Base-by-base conservation (phyloP, 345 rosid species). In the Bretschneidera sinensis region DNA sequence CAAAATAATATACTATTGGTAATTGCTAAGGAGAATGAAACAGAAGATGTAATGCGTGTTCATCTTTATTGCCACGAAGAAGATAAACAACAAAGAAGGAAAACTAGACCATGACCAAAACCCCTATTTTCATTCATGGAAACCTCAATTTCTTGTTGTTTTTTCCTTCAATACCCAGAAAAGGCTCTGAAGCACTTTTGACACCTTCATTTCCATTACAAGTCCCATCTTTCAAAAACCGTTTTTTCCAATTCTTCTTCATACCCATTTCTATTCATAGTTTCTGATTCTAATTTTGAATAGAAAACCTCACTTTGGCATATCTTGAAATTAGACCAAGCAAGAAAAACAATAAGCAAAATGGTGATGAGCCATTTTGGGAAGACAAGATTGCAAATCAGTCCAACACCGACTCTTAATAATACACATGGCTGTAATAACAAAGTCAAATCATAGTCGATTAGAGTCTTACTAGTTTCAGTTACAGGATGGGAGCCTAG, bases 331-430 rank as follows among this genome's bases (percentile, higher is more conserved):
- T 96, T 87, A 50, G 87, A 85, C 88, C 90, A 92, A 45, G 81
- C 87, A 13, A 89, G 83, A 53, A 92, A 92, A 58, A 76, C 61
- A 9, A 85, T 88, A 28, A 89, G 87, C 43, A 84, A 70, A 48
- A 75, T 15, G 15, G 96, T 92, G 69, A 92, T 83, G 20, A 87
- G 76, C 97, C 98, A 92, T 48, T 87, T 94, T 4, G 97, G 96
- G 60, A 89, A 83, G 50, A 85, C 73, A 24, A 73, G 72, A 39
- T 92, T 89, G 76, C 90, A 85, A 21, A 87, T 78, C 0, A 92
- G 94, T 9, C 98, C 98, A 17, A 78, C 53, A 68, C 97, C 84
- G 6, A 92, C 98, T 51, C 97, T 97, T 34, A 92, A 58, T 55
- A 92, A 74, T 94, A 92, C 81, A 59, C 84, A 78, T 0, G 98